These are phyloP conservation scores for Trichoderma polysporum DNA, from an alignment of 2,329 filamentous ascomycete species.

Conservation along the genomic window DNA sequence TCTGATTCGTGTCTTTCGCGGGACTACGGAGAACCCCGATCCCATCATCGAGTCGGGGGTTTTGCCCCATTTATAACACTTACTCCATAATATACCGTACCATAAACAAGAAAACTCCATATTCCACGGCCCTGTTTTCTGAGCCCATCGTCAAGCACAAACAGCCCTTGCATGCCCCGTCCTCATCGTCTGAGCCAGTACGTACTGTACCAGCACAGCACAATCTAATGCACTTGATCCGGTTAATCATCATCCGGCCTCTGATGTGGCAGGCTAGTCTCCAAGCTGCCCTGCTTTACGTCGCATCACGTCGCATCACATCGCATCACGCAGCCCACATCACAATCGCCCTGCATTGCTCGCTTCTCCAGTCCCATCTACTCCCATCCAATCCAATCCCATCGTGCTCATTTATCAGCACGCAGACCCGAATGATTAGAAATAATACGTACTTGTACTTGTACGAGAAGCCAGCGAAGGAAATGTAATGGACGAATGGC, in stretches of 20 bases:
- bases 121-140: conserved; percentile 9
- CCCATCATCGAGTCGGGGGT: not conserved
- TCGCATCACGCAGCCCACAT: not conserved
- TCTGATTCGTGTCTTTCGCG: not conserved
- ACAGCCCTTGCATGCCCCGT: not conserved
- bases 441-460: not conserved
- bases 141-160: not conserved
- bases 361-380: not conserved
- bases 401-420: not conserved
- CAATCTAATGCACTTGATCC: no score
- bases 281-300: not conserved
- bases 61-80: not conserved
- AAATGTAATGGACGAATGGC: not conserved
- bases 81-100: not conserved
- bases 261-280: not conserved
- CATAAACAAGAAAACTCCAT: not conserved
- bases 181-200: not conserved
- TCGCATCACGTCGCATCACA: not conserved
- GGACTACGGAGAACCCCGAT: not conserved
- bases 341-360: not conserved
- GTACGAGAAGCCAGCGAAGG: not conserved
- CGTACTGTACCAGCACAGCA: no score
- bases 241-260: not conserved
- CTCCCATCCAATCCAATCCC: not conserved
- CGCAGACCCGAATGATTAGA: not conserved